Percentiles rank a stretch among this genome's conserved stretches.
phyloP scores from a whole-genome alignment of 345 rosid species.

The Passiflora organensis region DNA sequence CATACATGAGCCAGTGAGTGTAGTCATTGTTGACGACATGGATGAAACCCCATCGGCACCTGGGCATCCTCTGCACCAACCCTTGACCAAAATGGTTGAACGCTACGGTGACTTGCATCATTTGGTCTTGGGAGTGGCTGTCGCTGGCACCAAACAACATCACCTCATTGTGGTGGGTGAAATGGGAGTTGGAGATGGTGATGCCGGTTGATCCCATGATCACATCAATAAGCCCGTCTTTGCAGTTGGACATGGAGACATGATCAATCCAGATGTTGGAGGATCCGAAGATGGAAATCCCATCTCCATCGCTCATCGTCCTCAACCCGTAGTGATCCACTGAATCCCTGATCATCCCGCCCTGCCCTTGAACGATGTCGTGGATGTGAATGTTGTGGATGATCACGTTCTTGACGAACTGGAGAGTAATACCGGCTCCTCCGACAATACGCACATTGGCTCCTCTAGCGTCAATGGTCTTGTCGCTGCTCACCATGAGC shows the following conservation, averaged over 20 bases:
- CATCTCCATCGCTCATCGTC: conserved; percentile 73
- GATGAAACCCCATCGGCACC: conserved; percentile 50
- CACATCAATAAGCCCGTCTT: conserved; percentile 70
- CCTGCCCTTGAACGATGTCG: conserved; percentile 34
- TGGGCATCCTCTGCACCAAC: conserved; percentile 71
- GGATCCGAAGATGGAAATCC: conserved; percentile 59
- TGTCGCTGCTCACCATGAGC: conserved; percentile 54
- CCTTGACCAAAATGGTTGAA: conserved; percentile 71
- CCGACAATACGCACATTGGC: conserved; percentile 46
- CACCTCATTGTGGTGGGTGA: conserved; percentile 73
- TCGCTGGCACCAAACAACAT: conserved; percentile 64
- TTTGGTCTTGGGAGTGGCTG: conserved; percentile 24
- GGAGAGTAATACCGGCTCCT: conserved; percentile 68
- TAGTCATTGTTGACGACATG: conserved; percentile 81
- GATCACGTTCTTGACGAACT: conserved; percentile 50
- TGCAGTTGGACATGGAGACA: conserved; percentile 54
- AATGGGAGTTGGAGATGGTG: conserved; percentile 75
- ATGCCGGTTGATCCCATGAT: conserved; percentile 66
- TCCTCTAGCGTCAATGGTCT: conserved; percentile 83
- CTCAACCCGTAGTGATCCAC: conserved; percentile 53
- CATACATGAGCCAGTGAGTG: conserved; percentile 67
- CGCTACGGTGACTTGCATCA: conserved; percentile 71
- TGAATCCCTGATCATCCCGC: conserved; percentile 63
- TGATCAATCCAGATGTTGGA: conserved; percentile 75
- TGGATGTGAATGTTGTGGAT: conserved; percentile 65